Percentiles rank a stretch among this genome's conserved stretches.
Conservation (phyloP, 1,139 yeast species). For the Kurtzmaniella quercitrusa region DNA sequence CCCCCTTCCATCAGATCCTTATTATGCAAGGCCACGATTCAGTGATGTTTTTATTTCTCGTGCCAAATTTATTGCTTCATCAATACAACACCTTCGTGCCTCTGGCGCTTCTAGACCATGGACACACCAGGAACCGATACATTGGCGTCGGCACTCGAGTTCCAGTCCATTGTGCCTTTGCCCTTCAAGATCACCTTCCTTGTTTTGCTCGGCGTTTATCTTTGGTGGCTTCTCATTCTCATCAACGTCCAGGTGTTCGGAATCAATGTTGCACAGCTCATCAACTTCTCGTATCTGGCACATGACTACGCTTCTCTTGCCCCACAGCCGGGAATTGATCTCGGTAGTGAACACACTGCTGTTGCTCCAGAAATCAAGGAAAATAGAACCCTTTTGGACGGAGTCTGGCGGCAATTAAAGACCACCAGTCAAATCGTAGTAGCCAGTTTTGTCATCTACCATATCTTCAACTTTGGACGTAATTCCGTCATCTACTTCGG, state of each 20-base stretch:
- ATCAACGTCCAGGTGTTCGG: constrained; percentile 20
- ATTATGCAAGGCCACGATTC: no score
- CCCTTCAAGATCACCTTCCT: constrained; percentile 34
- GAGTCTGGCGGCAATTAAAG: constrained; percentile 28
- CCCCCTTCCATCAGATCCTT: no score
- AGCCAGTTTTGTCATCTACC: constrained; percentile 15
- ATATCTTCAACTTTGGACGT: not conserved
- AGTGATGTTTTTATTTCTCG: no score
- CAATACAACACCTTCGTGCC: no score
- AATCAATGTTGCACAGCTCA: constrained; percentile 33
- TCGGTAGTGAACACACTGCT: constrained; percentile 34
- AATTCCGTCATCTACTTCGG: not conserved
- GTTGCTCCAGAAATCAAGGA: constrained; percentile 29
- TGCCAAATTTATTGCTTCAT: no score
- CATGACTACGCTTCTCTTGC: constrained; percentile 34
- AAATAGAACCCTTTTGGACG: constrained; percentile 26
- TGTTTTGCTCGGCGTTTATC: constrained; percentile 26
- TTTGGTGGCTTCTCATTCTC: constrained; percentile 33
- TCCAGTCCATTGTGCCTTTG: constrained; percentile 25
- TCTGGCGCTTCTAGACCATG: not conserved
- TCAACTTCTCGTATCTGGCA: constrained; percentile 34
- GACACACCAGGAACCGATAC: not conserved
- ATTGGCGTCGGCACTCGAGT: constrained; percentile 2
- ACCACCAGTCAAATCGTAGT: constrained; percentile 17
- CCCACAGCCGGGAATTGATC: constrained; percentile 12